A percentile compares a stretch with the other conserved stretches of the same genome.
Conservation (phyloP, 192 early-diverging fungal genomes). For the Cladochytrium replicatum region DNA sequence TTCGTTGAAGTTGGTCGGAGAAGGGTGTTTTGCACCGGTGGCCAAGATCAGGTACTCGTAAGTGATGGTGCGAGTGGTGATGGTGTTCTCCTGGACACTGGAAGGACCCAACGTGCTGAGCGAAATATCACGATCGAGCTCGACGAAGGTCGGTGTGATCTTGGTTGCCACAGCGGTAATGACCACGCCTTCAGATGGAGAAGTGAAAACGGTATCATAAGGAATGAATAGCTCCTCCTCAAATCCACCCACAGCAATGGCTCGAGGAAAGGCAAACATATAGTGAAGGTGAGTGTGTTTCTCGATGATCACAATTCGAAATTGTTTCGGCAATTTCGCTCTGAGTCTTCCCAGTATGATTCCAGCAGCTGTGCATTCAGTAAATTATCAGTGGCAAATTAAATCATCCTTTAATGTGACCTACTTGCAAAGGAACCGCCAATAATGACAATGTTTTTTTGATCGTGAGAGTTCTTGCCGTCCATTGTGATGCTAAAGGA, state of each 20-base stretch:
- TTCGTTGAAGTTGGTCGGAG: slow-evolving; percentile 33
- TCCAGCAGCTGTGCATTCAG: slow-evolving; percentile 16
- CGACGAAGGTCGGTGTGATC: slow-evolving; percentile 35
- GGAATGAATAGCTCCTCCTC: slow-evolving; percentile 50
- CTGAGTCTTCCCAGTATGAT: no score
- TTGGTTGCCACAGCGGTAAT: slow-evolving; percentile 35
- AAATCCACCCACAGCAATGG: slow-evolving; percentile 41
- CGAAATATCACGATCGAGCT: slow-evolving; percentile 46
- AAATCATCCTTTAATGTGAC: background rate
- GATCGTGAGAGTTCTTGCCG: background rate
- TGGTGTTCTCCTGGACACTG: background rate
- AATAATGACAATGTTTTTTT: slow-evolving; percentile 27
- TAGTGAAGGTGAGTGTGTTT: slow-evolving; percentile 47
- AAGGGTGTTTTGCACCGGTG: slow-evolving; percentile 41
- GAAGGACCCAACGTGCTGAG: slow-evolving; percentile 10
- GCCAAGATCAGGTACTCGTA: slow-evolving; percentile 47
- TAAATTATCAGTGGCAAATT: slow-evolving; percentile 8
- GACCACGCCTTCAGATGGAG: slow-evolving; percentile 29
- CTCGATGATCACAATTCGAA: slow-evolving; percentile 49
- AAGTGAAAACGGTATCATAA: slow-evolving; percentile 35
- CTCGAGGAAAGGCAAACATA: slow-evolving; percentile 56
- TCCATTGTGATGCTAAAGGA: no score
- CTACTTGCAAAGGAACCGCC: slow-evolving; percentile 43
- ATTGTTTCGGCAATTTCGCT: slow-evolving; percentile 25
- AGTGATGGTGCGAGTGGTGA: slow-evolving; percentile 22